Conservation (phyloP, 345 rosid genomes). For the Populus deltoides region DNA sequence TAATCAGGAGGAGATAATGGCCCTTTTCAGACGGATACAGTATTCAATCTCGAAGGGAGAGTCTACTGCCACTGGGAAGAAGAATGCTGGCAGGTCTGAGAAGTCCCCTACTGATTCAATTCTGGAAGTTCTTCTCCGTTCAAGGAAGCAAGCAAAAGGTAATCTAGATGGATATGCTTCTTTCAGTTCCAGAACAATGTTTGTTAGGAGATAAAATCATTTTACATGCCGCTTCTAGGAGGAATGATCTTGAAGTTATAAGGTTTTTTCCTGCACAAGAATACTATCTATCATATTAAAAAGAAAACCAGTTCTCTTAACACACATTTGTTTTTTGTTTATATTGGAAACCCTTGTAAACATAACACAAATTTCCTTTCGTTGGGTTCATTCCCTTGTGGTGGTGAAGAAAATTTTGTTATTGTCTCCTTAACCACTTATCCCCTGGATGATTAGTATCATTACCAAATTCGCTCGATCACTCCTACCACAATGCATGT, state of each 20-base stretch:
- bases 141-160: slow-evolving; percentile 36
- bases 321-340: background rate
- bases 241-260: background rate
- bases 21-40: slow-evolving; percentile 52
- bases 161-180: background rate
- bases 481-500: background rate
- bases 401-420: background rate
- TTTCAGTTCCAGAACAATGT: background rate
- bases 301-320: background rate
- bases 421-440: background rate
- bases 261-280: background rate
- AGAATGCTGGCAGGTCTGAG: slow-evolving; percentile 6
- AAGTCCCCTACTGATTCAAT: slow-evolving; percentile 35
- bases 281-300: background rate
- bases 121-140: slow-evolving; percentile 35
- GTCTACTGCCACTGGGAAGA: slow-evolving; percentile 13
- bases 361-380: background rate
- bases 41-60: slow-evolving; percentile 52
- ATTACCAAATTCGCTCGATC: background rate
- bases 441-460: background rate
- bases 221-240: background rate
- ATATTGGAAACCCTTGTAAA: background rate
- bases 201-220: background rate
- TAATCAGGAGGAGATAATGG: slow-evolving; percentile 47
- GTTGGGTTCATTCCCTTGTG: background rate